A percentile compares a stretch with the other conserved stretches of the same genome.
These are phyloP conservation scores for Poterioochromonas sp. DNA, from an alignment of 352 stramenopile species.

Conservation along the genomic window DNA sequence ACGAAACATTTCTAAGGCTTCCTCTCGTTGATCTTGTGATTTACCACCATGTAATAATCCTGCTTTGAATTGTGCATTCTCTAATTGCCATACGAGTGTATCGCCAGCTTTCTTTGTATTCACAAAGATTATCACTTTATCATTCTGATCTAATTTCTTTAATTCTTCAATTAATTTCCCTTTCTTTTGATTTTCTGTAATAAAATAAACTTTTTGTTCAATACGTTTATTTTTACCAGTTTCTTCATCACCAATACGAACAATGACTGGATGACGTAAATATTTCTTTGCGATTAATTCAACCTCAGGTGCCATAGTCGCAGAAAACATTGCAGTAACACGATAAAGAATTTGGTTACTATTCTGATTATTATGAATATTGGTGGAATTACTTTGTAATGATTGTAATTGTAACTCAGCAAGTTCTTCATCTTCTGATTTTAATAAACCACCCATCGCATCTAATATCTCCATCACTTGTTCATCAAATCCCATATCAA, in stretches of 20 bases:
- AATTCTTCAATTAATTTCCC: slow-evolving; percentile 66
- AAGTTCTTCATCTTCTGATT: slow-evolving; percentile 89
- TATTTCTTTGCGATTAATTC: slow-evolving; percentile 93
- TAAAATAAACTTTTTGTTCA: slow-evolving; percentile 85
- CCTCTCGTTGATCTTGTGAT: slow-evolving; percentile 86
- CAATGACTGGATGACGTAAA: slow-evolving; percentile 86
- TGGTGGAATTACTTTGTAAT: not conserved
- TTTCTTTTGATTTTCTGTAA: slow-evolving; percentile 80
- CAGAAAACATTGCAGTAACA: slow-evolving; percentile 91
- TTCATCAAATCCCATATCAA: slow-evolving; percentile 23
- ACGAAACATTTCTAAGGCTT: slow-evolving; percentile 73
- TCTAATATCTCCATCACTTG: slow-evolving; percentile 91
- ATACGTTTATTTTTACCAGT: slow-evolving; percentile 97
- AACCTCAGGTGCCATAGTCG: slow-evolving; percentile 94
- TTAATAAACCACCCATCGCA: slow-evolving; percentile 89
- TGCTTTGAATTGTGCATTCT: slow-evolving; percentile 55
- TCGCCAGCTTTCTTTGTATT: slow-evolving; percentile 98
- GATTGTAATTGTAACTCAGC: slow-evolving; percentile 80
- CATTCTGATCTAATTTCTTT: slow-evolving; percentile 54
- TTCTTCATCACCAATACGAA: slow-evolving; percentile 95
- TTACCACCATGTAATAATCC: slow-evolving; percentile 89
- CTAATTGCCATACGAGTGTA: slow-evolving; percentile 80
- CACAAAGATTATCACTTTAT: slow-evolving; percentile 99
- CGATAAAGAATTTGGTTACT: slow-evolving; percentile 43
- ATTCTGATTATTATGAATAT: too few species aligned